A percentile compares a stretch with the other conserved stretches of the same genome.
phyloP scores from a whole-genome alignment of 2,329 filamentous ascomycete species.

The Lasiodiplodia hormozganensis region DNA sequence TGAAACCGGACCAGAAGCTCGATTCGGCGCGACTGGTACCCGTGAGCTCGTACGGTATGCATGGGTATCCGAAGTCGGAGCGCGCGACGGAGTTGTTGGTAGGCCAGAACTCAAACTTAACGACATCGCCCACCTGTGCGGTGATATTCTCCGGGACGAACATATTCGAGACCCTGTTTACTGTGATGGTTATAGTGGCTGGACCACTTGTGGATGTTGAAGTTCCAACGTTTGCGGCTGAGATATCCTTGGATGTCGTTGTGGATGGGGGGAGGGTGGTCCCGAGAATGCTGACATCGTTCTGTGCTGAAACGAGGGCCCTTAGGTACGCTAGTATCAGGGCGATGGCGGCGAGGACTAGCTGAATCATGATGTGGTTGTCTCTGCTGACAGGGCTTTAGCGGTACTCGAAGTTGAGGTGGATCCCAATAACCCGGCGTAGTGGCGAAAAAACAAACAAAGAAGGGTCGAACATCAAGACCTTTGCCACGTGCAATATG shows the following conservation, averaged over 20 bases:
- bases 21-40: not conserved
- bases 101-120: constrained; percentile 52
- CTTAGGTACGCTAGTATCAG: not conserved
- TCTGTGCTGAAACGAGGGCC: not conserved
- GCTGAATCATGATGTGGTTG: not conserved
- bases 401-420: not conserved
- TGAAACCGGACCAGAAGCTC: constrained; percentile 25
- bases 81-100: constrained; percentile 52
- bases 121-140: constrained; percentile 32
- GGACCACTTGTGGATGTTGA: not conserved
- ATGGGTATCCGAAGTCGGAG: constrained; percentile 47
- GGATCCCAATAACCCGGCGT: not conserved
- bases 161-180: not conserved
- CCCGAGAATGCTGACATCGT: constrained; percentile 13
- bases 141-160: constrained; percentile 10
- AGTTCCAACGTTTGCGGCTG: not conserved
- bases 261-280: not conserved
- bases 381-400: not conserved
- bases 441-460: constrained; percentile 2
- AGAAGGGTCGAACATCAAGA: not conserved
- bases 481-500: not conserved
- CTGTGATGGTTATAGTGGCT: constrained; percentile 15
- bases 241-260: constrained; percentile 1
- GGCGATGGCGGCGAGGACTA: not conserved
- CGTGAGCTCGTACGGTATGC: constrained; percentile 7